Percentiles rank a stretch among this genome's conserved stretches.
Conservation (phyloP, 768 basidiomycete genomes). For the Hygrophorus pudorinus region DNA sequence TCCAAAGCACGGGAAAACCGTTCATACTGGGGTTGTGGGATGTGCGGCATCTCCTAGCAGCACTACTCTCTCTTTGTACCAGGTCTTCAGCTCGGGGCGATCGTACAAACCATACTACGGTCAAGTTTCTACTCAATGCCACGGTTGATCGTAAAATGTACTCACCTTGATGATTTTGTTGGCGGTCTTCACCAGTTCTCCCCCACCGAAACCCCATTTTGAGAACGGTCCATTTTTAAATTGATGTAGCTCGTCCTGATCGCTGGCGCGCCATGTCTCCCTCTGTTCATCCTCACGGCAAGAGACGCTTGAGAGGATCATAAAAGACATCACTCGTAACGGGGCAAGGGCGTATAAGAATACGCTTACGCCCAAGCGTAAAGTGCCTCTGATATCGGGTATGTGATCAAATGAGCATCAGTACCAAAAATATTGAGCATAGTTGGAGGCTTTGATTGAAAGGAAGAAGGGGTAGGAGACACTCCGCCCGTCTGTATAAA, state of each 20-base stretch:
- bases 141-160: too few relatives aligned
- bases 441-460: conserved; percentile 8
- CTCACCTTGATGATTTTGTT: conserved; percentile 14
- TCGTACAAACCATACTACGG: too few relatives aligned
- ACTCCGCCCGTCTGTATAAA: too few relatives aligned
- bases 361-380: conserved; percentile 24
- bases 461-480: background rate
- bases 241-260: conserved; percentile 15
- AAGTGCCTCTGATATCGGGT: conserved; percentile 20
- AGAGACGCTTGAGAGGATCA: conserved; percentile 17
- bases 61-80: too few relatives aligned
- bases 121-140: too few relatives aligned
- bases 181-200: conserved; percentile 11
- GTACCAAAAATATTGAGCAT: conserved; percentile 27
- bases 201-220: conserved; percentile 12
- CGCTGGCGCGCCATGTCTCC: conserved; percentile 32
- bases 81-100: too few relatives aligned
- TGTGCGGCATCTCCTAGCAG: too few relatives aligned
- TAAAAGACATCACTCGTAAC: conserved; percentile 10
- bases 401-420: conserved; percentile 26
- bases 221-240: conserved; percentile 12
- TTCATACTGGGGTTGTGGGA: too few relatives aligned
- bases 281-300: conserved; percentile 26
- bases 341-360: too few relatives aligned
- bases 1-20: conserved; percentile 31